A percentile compares a stretch with the other conserved stretches of the same genome.
These are phyloP conservation scores for Eucalyptus curtisii DNA, from an alignment of 345 rosid species.

Conservation along the genomic window DNA sequence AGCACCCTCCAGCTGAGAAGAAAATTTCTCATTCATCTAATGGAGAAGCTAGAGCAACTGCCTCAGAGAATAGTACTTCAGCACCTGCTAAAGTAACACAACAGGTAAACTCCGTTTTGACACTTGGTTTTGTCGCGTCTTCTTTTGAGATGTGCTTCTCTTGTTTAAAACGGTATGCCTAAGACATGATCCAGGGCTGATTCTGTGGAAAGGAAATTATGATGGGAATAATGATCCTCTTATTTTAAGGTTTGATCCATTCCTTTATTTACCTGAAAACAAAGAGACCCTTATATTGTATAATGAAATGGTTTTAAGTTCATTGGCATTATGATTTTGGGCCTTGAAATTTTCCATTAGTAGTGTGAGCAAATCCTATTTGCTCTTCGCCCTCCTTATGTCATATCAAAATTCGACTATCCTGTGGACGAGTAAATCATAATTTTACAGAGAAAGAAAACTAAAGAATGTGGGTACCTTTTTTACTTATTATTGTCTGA, in stretches of 20 bases:
- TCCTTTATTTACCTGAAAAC: not conserved
- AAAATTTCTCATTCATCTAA: conserved; percentile 1
- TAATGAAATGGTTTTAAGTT: not conserved
- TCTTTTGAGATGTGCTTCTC: not conserved
- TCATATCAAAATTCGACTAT: not conserved
- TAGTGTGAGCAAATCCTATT: not conserved
- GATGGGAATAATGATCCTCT: not conserved
- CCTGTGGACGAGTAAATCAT: not conserved
- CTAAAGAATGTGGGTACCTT: not conserved
- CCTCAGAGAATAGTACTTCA: conserved; percentile 4
- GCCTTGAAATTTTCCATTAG: not conserved
- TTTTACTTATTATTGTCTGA: not conserved
- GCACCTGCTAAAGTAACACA: conserved; percentile 3
- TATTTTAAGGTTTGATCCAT: not conserved
- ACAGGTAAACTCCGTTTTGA: conserved; percentile 8
- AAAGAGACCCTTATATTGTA: not conserved
- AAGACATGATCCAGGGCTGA: not conserved
- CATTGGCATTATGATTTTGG: not conserved
- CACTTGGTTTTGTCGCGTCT: not conserved
- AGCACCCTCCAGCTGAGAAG: conserved; percentile 10
- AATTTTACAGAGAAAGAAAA: not conserved
- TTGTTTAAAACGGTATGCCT: not conserved
- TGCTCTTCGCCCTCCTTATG: not conserved
- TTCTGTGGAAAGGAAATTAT: not conserved
- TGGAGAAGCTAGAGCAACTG: not conserved